Base-by-base conservation (phyloP, 371 early-diverging fungal species). In the Scutellospora calospora region DNA sequence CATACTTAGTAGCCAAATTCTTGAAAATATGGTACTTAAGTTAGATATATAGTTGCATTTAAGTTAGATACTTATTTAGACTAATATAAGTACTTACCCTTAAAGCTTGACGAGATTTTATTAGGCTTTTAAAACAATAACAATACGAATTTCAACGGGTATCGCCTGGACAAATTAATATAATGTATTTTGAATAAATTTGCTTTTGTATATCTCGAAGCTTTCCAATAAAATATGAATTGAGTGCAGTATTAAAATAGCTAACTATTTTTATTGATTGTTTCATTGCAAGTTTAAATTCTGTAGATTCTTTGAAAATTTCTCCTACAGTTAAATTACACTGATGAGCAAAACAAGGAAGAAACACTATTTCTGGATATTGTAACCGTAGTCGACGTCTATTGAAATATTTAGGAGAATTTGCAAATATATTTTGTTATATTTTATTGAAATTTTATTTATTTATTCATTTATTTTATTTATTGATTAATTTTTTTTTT, bases 281-380 rank as follows among this genome's bases (percentile, higher is more conserved):
- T 35, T 38, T 22, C 9, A 52, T 52, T 41, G 62, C 31, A 35
- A 38, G 20, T 38, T 59, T 60, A 16, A 75, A 75, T 4, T 33
- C 25, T 29, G 29, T 11, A 18, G 76, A 75, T 41, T 75, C 62
- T 55, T 75, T 75, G 33, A 75, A 75, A 49, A 75, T 75, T 22
- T 75, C 60, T 20, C 60, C 35, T 11, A 75, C 45, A 18, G 41
- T 20, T 20, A 60, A 55, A 33, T 75, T 57, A 33, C 41, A 54
- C 52, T 75, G 62, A 75, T 75, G 76, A 14, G 76, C 60, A 33
- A 75, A 75, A 75, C 76, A 75, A 12, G 60, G 45, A 41, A 75
- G 18, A 59, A 75, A 75, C 35, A 59, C 76, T 29, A 75, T 55
- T 18, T 75, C n/a, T 54, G 54, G 31, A 33, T 74, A 25, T 74